Evolutionary conservation across 1,284 basidiomycete species (phyloP), one percentile per base, ranked within the genome.

Genomic region (Microbotryum saponariae): DNA sequence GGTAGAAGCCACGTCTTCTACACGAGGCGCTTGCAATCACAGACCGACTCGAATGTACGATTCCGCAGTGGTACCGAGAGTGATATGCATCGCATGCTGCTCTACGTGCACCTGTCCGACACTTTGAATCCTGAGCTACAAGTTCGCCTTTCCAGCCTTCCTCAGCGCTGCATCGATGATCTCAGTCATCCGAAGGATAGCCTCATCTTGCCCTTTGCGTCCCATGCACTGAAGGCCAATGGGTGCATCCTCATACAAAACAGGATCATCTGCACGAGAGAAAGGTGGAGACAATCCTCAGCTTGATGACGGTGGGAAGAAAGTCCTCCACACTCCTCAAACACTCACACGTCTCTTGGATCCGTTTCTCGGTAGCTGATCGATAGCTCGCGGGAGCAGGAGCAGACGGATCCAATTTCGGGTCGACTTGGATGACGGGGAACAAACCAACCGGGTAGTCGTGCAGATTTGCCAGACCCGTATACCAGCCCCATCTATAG

Each of bases 141-240:
- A 18, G 12, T 18, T 42, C 37, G 37, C 37, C 37, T 18, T 42
- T 12, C 12, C 37, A 18, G 37, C 37, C 16, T 42, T 42, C 16
- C 37, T 55, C 37, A 65, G 60, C 7, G 66, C 66, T 2, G 37
- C 66, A 23, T 53, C 66, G 16, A 56, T 55, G 16, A 68, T 59
- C 59, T 65, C 63, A 3, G 61, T 63, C 56, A 68, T 57, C 8
- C 57, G 20, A 42, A 87, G 77, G 10, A 86, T 79, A 0, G 82
- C 84, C 70, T 88, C 87, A 66, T 89, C 87, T 70, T 89, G 85
- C 49, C 84, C 77, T n/a, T 82, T 83, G 56, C 82, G 77, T 0
- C 83, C 85, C 3, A 88, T 79, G 6, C 88, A 70, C 70, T 90
- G 88, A 25, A 90, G 74, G n/a, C 79, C 77, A 8, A 89, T 78